phyloP scores from a whole-genome alignment of 768 basidiomycete genomes.

The Lactarius tabidus region DNA sequence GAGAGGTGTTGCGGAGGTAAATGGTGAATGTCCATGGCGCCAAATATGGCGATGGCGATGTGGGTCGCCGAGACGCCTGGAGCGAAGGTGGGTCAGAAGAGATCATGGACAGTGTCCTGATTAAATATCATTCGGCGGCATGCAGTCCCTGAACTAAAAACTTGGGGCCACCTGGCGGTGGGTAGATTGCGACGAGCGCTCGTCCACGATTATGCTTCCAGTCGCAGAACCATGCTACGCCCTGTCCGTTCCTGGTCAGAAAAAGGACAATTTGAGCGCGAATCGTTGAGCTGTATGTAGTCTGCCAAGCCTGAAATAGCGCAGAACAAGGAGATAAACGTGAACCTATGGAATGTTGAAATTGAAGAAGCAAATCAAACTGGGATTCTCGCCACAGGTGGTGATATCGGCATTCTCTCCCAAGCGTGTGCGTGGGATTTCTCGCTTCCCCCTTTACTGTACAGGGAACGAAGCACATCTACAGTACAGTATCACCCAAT shows the following conservation, averaged over 20 bases:
- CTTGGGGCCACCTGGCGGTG: not conserved
- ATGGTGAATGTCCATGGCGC: slow-evolving; percentile 4
- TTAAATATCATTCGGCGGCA: slow-evolving; percentile 18
- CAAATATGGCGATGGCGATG: not conserved
- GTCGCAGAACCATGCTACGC: not conserved
- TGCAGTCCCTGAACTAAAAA: slow-evolving; percentile 19
- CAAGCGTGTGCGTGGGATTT: not conserved
- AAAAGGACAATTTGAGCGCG: not conserved
- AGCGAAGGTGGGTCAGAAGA: not conserved
- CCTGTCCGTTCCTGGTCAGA: slow-evolving; percentile 14
- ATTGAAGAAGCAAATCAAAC: not conserved
- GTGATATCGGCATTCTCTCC: not conserved
- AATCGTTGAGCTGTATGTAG: not conserved
- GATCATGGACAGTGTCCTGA: not conserved
- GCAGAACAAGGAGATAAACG: not conserved
- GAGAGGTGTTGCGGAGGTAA: not conserved
- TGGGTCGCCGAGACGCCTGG: not conserved
- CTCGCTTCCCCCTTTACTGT: not conserved
- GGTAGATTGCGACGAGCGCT: slow-evolving; percentile 5
- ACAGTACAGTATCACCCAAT: no score
- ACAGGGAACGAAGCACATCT: not conserved
- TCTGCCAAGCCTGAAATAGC: not conserved
- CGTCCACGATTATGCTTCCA: not conserved
- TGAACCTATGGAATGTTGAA: not conserved
- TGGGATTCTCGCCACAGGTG: not conserved